These are phyloP conservation scores for Saturnispora ahearnii DNA, from an alignment of 805 yeast genomes.

Conservation along the genomic window DNA sequence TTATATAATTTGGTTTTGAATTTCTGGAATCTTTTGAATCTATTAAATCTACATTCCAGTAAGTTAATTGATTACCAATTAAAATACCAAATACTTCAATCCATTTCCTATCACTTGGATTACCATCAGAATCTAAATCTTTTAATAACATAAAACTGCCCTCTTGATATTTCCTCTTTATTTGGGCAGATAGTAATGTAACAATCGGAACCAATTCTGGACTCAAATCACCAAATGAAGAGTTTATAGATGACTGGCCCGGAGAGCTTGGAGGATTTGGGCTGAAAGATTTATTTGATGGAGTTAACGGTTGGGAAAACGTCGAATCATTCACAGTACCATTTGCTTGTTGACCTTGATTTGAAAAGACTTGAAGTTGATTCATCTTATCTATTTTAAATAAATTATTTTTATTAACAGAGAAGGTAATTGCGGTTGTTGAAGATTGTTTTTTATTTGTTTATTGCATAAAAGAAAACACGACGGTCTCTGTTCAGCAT, in stretches of 20 bases:
- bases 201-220: slow-evolving; percentile 59
- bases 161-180: slow-evolving; percentile 66
- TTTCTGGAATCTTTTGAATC: slow-evolving; percentile 30
- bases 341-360: neutral
- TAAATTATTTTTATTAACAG: neutral
- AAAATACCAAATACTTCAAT: slow-evolving; percentile 86
- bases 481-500: too few species aligned
- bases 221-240: slow-evolving; percentile 14
- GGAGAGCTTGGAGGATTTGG: neutral
- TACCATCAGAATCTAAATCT: slow-evolving; percentile 76
- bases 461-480: neutral
- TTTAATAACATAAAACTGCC: slow-evolving; percentile 68
- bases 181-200: slow-evolving; percentile 62
- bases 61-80: slow-evolving; percentile 83
- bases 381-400: neutral
- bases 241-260: neutral
- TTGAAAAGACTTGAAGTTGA: slow-evolving; percentile 4
- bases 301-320: neutral
- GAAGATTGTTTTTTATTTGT: neutral
- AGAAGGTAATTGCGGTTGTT: neutral
- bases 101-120: slow-evolving; percentile 81
- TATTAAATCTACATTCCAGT: slow-evolving; percentile 76
- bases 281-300: neutral
- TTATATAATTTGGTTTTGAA: slow-evolving; percentile 66
- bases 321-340: neutral